Evolutionary conservation across 495 filamentous ascomycete genomes (phyloP).

Genomic region (Recurvomyces mirabilis): DNA sequence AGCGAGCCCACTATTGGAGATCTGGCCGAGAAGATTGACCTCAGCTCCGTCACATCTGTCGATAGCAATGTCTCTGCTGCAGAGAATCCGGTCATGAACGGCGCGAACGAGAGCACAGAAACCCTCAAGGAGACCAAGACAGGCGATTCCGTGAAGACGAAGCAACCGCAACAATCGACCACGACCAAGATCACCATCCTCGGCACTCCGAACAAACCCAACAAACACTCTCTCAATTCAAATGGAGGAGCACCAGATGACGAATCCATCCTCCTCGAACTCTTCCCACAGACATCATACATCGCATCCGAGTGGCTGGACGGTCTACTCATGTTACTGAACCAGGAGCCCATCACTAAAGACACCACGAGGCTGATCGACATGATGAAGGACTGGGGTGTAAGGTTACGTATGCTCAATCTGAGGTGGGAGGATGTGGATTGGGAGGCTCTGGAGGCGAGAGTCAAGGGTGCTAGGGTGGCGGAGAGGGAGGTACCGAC

Average conservation of each 20-base stretch:
- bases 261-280: slow-evolving; percentile 58
- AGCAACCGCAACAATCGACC: slow-evolving; percentile 29
- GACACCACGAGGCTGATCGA: slow-evolving; percentile 84
- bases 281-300: slow-evolving; percentile 72
- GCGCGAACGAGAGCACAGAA: slow-evolving; percentile 16
- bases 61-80: slow-evolving; percentile 81
- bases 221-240: slow-evolving; percentile 23
- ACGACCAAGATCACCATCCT: slow-evolving; percentile 88
- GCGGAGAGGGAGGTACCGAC: slow-evolving; percentile 13
- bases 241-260: slow-evolving; percentile 20
- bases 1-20: slow-evolving; percentile 61
- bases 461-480: slow-evolving; percentile 12
- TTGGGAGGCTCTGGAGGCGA: slow-evolving; percentile 34
- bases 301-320: slow-evolving; percentile 94
- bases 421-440: slow-evolving; percentile 68
- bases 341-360: slow-evolving; percentile 91
- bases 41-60: slow-evolving; percentile 81
- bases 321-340: slow-evolving; percentile 85
- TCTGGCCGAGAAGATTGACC: slow-evolving; percentile 74
- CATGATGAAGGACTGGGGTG: slow-evolving; percentile 74
- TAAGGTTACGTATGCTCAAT: slow-evolving; percentile 89
- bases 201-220: slow-evolving; percentile 43
- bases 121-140: slow-evolving; percentile 39
- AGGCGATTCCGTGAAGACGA: slow-evolving; percentile 27
- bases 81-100: slow-evolving; percentile 32